Conservation (phyloP, 2,329 filamentous ascomycete genomes). For the Sclerotiophoma versabilis region DNA sequence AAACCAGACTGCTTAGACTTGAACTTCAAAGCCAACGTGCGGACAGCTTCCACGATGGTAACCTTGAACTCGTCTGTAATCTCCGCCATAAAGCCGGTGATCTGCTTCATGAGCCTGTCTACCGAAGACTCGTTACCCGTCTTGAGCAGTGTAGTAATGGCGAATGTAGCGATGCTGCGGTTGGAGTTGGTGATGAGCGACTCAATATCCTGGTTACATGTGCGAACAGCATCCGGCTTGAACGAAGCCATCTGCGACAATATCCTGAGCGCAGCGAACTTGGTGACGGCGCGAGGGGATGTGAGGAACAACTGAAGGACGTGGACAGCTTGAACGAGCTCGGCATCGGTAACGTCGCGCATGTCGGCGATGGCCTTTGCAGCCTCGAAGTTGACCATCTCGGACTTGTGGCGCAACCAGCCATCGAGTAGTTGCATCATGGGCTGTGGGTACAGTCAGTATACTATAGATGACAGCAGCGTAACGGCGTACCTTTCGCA, state of each 20-base stretch:
- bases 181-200: constrained; percentile 96
- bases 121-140: constrained; percentile 98
- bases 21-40: constrained; percentile 96
- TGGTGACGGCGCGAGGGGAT: constrained; percentile 92
- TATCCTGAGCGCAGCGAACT: constrained; percentile 96
- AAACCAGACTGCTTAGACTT: constrained; percentile 97
- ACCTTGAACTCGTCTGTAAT: constrained; percentile 99
- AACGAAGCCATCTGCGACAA: constrained; percentile 96
- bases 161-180: constrained; percentile 96
- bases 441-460: constrained; percentile 56
- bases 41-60: constrained; percentile 98
- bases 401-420: constrained; percentile 97
- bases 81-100: constrained; percentile 97
- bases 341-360: constrained; percentile 88
- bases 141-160: constrained; percentile 96
- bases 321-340: constrained; percentile 91
- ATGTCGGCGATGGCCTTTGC: constrained; percentile 98
- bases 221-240: constrained; percentile 89
- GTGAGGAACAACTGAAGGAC: constrained; percentile 96
- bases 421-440: constrained; percentile 98
- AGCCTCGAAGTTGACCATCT: constrained; percentile 92
- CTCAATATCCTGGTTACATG: constrained; percentile 98
- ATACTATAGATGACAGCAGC: neutral
- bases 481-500: constrained; percentile 65
- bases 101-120: constrained; percentile 97